These are phyloP conservation scores for Petunia secreta DNA, from an alignment of 257 asterid genomes.

Conservation along the genomic window DNA sequence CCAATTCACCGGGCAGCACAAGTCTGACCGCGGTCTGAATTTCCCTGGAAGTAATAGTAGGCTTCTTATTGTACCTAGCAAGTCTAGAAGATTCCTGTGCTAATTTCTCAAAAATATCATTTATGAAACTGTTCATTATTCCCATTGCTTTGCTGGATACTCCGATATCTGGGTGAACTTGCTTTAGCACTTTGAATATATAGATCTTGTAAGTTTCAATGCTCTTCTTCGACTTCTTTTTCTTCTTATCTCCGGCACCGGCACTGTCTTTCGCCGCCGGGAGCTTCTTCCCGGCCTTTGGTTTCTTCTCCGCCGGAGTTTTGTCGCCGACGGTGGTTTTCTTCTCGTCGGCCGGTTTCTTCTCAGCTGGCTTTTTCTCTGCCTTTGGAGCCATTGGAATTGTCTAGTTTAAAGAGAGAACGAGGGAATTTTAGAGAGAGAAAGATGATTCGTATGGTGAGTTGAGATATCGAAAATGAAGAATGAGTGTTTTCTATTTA, in stretches of 20 bases:
- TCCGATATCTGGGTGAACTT: slow-evolving; percentile 64
- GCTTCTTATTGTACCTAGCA: slow-evolving; percentile 67
- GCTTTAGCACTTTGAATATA: slow-evolving; percentile 61
- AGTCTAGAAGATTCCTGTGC: slow-evolving; percentile 53
- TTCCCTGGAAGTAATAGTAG: slow-evolving; percentile 51
- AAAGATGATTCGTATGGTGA: not conserved
- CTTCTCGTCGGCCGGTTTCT: slow-evolving; percentile 5
- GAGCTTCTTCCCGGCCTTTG: slow-evolving; percentile 61
- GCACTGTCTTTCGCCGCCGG: slow-evolving; percentile 49
- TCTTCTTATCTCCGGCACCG: slow-evolving; percentile 55
- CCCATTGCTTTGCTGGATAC: slow-evolving; percentile 69
- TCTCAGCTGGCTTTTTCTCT: slow-evolving; percentile 33
- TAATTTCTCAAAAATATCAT: slow-evolving; percentile 51
- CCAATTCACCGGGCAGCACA: too few relatives aligned
- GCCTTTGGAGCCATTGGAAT: slow-evolving; percentile 35
- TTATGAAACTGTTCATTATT: slow-evolving; percentile 39
- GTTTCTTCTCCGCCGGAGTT: slow-evolving; percentile 61
- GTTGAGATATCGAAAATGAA: not conserved
- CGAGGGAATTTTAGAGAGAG: too few relatives aligned
- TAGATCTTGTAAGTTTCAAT: slow-evolving; percentile 62
- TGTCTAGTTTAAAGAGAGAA: not conserved
- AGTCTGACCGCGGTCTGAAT: too few relatives aligned
- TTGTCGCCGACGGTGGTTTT: slow-evolving; percentile 28
- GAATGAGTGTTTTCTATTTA: slow-evolving; percentile 4
- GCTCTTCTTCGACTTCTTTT: slow-evolving; percentile 48